A percentile compares a stretch with the other conserved stretches of the same genome.
Conservation (phyloP, 345 rosid genomes). For the Acer campestre region DNA sequence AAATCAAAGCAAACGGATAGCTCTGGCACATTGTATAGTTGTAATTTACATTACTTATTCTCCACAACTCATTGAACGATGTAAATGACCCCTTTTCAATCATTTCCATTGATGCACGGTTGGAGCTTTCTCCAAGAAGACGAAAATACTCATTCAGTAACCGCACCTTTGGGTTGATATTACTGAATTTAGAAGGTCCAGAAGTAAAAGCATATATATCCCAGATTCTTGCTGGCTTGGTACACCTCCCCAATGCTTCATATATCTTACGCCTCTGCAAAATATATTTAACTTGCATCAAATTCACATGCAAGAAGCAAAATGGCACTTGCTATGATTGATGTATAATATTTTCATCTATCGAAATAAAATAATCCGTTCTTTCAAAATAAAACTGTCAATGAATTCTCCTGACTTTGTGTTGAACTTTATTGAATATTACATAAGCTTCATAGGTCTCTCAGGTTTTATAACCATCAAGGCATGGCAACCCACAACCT, state of each 20-base stretch:
- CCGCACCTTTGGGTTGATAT: slow-evolving; percentile 76
- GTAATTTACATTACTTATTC: slow-evolving; percentile 73
- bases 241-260: slow-evolving; percentile 62
- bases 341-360: neutral
- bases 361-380: neutral
- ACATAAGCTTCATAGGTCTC: neutral
- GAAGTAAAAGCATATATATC: slow-evolving; percentile 85
- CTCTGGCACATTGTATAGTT: slow-evolving; percentile 72
- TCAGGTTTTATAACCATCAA: neutral
- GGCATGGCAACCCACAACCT: neutral
- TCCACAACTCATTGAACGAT: slow-evolving; percentile 81
- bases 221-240: slow-evolving; percentile 71
- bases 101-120: slow-evolving; percentile 65
- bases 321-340: neutral
- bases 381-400: neutral
- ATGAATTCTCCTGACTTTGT: neutral
- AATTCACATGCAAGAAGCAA: slow-evolving; percentile 3
- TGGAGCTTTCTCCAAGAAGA: slow-evolving; percentile 68
- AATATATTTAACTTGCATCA: slow-evolving; percentile 5
- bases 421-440: neutral
- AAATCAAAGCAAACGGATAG: slow-evolving; percentile 89
- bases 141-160: slow-evolving; percentile 92
- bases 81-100: slow-evolving; percentile 67
- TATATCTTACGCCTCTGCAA: slow-evolving; percentile 74
- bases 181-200: slow-evolving; percentile 71